These are phyloP conservation scores for Penicillium sp. DNA, from an alignment of 2,329 filamentous ascomycete species.

Conservation along the genomic window DNA sequence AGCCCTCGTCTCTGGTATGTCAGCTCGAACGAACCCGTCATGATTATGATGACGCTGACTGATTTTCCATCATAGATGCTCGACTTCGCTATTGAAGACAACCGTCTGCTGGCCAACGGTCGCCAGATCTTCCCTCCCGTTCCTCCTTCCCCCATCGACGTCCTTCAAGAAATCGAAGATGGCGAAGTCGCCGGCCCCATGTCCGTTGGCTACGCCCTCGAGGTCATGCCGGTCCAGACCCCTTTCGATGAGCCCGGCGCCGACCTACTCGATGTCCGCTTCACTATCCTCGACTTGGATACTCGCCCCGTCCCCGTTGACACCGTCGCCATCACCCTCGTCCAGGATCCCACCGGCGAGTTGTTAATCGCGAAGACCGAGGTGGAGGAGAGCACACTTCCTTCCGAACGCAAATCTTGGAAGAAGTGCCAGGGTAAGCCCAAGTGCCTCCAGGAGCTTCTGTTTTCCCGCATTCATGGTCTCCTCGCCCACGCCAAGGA, in stretches of 20 bases:
- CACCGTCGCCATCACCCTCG: constrained; percentile 41
- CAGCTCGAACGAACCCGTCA: background rate
- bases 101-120: constrained; percentile 37
- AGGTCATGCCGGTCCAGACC: constrained; percentile 34
- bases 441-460: constrained; percentile 38
- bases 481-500: constrained; percentile 39
- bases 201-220: constrained; percentile 44
- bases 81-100: constrained; percentile 37
- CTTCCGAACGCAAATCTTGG: constrained; percentile 40
- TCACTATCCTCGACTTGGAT: constrained; percentile 47
- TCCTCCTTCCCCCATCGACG: constrained; percentile 30
- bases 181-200: constrained; percentile 37
- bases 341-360: constrained; percentile 36
- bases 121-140: constrained; percentile 40
- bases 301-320: constrained; percentile 45
- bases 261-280: constrained; percentile 40
- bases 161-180: constrained; percentile 38
- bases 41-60: background rate
- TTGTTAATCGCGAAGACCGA: constrained; percentile 38
- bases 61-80: constrained; percentile 27
- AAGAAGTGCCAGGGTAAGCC: constrained; percentile 42
- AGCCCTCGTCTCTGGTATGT: constrained; percentile 39
- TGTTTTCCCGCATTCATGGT: constrained; percentile 40
- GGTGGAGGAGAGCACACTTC: constrained; percentile 38
- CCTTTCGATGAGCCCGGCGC: constrained; percentile 31